These are phyloP conservation scores for Myxozyma geophila DNA, from an alignment of 805 yeast genomes.

Conservation along the genomic window DNA sequence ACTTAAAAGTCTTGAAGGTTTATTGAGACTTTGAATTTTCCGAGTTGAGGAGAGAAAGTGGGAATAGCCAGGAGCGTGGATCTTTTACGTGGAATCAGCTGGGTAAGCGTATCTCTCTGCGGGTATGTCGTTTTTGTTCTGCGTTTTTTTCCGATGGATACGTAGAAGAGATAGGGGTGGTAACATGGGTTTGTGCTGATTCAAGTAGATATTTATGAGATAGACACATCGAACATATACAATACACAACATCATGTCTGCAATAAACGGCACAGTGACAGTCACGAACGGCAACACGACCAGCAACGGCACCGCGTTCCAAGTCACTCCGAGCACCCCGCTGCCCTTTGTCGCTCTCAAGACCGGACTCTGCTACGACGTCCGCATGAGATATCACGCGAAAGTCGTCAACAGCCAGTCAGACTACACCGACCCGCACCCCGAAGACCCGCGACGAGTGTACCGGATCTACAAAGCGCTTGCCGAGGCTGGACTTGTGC, in stretches of 20 bases:
- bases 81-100: too few species aligned
- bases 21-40: too few species aligned
- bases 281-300: neutral
- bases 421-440: conserved; percentile 97
- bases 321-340: conserved; percentile 1
- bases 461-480: conserved; percentile 90
- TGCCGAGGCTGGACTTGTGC: conserved; percentile 90
- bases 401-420: conserved; percentile 87
- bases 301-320: neutral
- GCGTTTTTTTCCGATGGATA: too few species aligned
- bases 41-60: too few species aligned
- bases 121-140: too few species aligned
- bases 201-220: too few species aligned
- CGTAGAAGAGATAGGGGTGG: too few species aligned
- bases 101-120: too few species aligned
- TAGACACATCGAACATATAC: too few species aligned
- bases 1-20: too few species aligned
- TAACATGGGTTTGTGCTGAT: too few species aligned
- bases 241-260: neutral
- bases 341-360: conserved; percentile 48
- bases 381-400: conserved; percentile 96
- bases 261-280: conserved; percentile 7
- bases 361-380: conserved; percentile 95
- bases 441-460: conserved; percentile 96
- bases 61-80: too few species aligned